These are phyloP conservation scores for Leptographium lundbergii DNA, from an alignment of 2,329 filamentous ascomycete genomes.

Conservation along the genomic window DNA sequence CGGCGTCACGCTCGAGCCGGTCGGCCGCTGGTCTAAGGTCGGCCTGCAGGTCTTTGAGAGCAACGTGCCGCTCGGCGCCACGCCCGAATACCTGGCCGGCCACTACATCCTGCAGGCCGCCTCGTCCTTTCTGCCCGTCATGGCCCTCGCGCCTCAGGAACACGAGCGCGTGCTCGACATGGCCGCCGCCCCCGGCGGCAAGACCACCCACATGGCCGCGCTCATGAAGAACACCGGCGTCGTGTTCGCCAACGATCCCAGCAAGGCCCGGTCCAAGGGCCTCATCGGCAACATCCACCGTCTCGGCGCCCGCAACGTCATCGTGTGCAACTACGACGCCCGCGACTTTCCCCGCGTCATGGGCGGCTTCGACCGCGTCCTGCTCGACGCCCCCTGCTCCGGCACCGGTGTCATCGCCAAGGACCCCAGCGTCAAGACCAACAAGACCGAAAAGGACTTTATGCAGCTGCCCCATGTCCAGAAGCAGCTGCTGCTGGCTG, in stretches of 20 bases:
- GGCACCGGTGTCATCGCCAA: constrained; percentile 97
- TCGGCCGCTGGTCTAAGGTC: constrained; percentile 98
- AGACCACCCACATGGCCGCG: constrained; percentile 91
- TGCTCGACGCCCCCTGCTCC: constrained; percentile 90
- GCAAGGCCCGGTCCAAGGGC: constrained; percentile 87
- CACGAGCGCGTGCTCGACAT: constrained; percentile 85
- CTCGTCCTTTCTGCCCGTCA: constrained; percentile 91
- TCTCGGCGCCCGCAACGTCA: constrained; percentile 81
- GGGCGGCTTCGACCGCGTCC: constrained; percentile 87
- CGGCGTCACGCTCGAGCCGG: constrained; percentile 88
- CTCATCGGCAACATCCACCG: constrained; percentile 96
- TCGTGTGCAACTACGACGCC: constrained; percentile 93
- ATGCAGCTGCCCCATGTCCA: constrained; percentile 85
- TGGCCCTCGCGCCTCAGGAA: constrained; percentile 91
- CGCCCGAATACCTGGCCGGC: constrained; percentile 90
- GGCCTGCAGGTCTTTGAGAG: constrained; percentile 94
- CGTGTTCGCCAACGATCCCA: constrained; percentile 93
- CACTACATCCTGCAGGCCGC: constrained; percentile 98
- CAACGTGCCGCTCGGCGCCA: constrained; percentile 74
- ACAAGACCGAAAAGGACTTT: constrained; percentile 94
- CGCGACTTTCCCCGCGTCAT: constrained; percentile 89
- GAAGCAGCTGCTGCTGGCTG: constrained; percentile 83
- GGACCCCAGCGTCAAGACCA: constrained; percentile 93
- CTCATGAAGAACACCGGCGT: constrained; percentile 96
- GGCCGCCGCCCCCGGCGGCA: constrained; percentile 91